Conservation (phyloP, 352 stramenopile species). For the Thalassiosira allenii region DNA sequence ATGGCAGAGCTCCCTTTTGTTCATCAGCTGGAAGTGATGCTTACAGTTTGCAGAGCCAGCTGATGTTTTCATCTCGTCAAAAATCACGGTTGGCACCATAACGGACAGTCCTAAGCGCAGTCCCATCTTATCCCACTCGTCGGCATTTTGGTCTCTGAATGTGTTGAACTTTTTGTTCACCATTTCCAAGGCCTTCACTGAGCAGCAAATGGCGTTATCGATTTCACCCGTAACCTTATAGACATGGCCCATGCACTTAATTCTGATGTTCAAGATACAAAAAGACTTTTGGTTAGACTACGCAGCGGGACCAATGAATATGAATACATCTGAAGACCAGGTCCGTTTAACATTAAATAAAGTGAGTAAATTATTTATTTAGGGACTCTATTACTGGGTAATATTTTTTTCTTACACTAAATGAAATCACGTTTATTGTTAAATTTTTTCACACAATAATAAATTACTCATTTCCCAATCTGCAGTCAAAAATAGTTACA, state of each 20-base stretch:
- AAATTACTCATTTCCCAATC: too few relatives aligned
- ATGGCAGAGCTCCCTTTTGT: constrained; percentile 63
- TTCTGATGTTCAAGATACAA: too few relatives aligned
- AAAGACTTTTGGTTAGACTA: too few relatives aligned
- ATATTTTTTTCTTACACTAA: too few relatives aligned
- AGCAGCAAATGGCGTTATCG: constrained; percentile 63
- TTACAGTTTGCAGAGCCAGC: constrained; percentile 23
- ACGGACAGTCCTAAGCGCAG: constrained; percentile 43
- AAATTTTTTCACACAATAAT: too few relatives aligned
- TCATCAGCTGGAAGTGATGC: constrained; percentile 62
- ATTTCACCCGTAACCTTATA: constrained; percentile 58
- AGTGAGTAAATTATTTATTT: too few relatives aligned
- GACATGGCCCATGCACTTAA: constrained; percentile 65
- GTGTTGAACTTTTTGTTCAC: constrained; percentile 37
- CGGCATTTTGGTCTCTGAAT: constrained; percentile 22
- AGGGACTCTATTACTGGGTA: too few relatives aligned
- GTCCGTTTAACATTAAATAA: too few relatives aligned
- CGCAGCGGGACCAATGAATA: too few relatives aligned
- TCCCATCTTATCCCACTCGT: constrained; percentile 56
- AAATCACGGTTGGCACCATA: constrained; percentile 51
- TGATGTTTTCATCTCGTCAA: constrained; percentile 53
- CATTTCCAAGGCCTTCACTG: constrained; percentile 60
- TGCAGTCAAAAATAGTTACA: too few relatives aligned
- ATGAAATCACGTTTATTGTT: too few relatives aligned
- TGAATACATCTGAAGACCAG: too few relatives aligned